Conservation (phyloP, 176 grass and related monocot species). For the Eragrostis nindensis region DNA sequence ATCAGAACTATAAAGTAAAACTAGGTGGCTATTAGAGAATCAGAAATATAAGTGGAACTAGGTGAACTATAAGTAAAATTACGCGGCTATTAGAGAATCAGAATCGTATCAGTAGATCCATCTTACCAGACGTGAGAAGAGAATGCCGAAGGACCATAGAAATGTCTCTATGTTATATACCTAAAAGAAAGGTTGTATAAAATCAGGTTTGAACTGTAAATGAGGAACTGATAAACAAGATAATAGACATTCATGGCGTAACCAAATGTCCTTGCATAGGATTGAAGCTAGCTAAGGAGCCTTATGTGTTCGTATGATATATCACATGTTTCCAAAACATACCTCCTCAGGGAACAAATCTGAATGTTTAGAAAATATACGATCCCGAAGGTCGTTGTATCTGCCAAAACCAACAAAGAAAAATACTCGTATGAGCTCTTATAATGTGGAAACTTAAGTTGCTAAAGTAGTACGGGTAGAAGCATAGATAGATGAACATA, state of each 20-base stretch:
- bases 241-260: not conserved
- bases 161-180: constrained; percentile 93
- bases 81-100: not conserved
- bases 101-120: not conserved
- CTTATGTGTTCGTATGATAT: not conserved
- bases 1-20: not conserved
- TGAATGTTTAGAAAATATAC: constrained; percentile 92
- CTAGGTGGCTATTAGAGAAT: not conserved
- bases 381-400: constrained; percentile 76
- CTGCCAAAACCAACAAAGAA: constrained; percentile 54
- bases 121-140: constrained; percentile 96
- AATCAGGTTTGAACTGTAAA: constrained; percentile 32
- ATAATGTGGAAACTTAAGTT: constrained; percentile 17
- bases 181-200: constrained; percentile 48
- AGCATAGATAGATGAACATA: constrained; percentile 44
- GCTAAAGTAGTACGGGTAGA: constrained; percentile 5
- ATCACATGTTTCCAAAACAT: constrained; percentile 27
- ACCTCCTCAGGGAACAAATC: constrained; percentile 95
- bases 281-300: not conserved
- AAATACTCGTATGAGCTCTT: constrained; percentile 14
- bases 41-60: not conserved
- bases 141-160: constrained; percentile 97
- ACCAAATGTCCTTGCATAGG: not conserved
- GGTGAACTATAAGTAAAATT: not conserved
- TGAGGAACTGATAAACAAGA: not conserved